These are phyloP conservation scores for Astrocystis sublimbata DNA, from an alignment of 495 filamentous ascomycete species.

Conservation along the genomic window DNA sequence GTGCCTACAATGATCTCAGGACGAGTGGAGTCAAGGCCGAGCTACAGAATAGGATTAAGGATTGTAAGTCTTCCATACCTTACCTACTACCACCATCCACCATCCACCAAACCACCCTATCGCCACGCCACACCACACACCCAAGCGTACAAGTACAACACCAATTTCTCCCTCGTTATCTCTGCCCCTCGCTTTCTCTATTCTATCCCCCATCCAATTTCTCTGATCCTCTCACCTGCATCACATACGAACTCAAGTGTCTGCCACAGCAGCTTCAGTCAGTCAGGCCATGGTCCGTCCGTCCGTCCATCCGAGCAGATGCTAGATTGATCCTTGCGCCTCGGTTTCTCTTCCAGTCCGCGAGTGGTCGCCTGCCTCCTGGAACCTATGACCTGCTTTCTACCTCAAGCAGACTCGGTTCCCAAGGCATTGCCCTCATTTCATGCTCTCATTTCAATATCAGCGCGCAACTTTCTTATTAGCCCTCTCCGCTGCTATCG, in stretches of 20 bases:
- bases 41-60: constrained; percentile 72
- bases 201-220: neutral
- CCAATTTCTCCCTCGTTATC: no score
- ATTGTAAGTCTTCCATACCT: constrained; percentile 57
- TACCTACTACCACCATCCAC: neutral
- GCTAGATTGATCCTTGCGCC: neutral
- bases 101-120: neutral
- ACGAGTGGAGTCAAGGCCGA: constrained; percentile 80
- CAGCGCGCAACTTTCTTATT: neutral
- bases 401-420: neutral
- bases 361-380: neutral
- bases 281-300: neutral
- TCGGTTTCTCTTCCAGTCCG: neutral
- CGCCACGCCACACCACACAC: no score
- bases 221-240: neutral
- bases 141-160: no score
- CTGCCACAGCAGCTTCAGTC: neutral
- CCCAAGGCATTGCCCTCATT: no score
- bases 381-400: neutral
- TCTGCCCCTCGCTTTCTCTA: neutral
- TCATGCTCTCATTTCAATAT: no score
- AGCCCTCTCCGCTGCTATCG: neutral
- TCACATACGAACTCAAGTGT: neutral
- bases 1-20: constrained; percentile 65
- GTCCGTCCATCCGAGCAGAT: no score